Percentiles rank a stretch among this genome's conserved stretches.
Evolutionary conservation across 1,139 yeast species (phyloP).

Genomic region (Protomyces macrosporus): DNA sequence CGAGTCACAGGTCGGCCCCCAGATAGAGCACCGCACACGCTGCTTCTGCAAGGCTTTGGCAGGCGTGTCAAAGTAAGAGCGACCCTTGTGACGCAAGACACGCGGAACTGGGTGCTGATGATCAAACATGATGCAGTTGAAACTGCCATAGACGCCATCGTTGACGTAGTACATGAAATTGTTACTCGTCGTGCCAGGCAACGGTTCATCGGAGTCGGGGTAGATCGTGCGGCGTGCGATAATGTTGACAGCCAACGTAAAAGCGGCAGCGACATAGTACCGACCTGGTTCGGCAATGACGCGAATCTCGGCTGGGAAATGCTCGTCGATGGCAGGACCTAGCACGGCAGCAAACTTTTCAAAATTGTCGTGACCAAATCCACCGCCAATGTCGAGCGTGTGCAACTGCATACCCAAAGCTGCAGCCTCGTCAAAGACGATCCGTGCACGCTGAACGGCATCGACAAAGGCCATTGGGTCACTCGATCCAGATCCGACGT

Average conservation of each 20-base stretch:
- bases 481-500: slow-evolving; percentile 89
- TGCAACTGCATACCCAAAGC: slow-evolving; percentile 49
- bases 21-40: slow-evolving; percentile 48
- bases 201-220: slow-evolving; percentile 21
- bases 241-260: slow-evolving; percentile 76
- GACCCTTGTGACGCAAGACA: slow-evolving; percentile 53
- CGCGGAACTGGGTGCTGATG: slow-evolving; percentile 75
- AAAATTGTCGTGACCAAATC: slow-evolving; percentile 70
- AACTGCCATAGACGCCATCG: slow-evolving; percentile 93
- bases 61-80: slow-evolving; percentile 42
- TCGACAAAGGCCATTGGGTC: slow-evolving; percentile 62
- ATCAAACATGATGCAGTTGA: slow-evolving; percentile 89
- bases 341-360: slow-evolving; percentile 57
- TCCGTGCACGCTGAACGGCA: slow-evolving; percentile 68
- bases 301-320: slow-evolving; percentile 55
- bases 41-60: slow-evolving; percentile 16
- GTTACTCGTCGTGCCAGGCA: slow-evolving; percentile 35
- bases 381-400: slow-evolving; percentile 87
- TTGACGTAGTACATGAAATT: slow-evolving; percentile 64
- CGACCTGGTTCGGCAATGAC: slow-evolving; percentile 95
- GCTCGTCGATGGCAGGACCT: slow-evolving; percentile 50
- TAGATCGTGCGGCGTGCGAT: slow-evolving; percentile 66
- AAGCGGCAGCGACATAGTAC: slow-evolving; percentile 78
- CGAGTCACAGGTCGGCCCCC: slow-evolving; percentile 99
- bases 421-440: slow-evolving; percentile 59